Percentiles rank a stretch among this genome's conserved stretches.
Conservation (phyloP, 495 filamentous ascomycete genomes). For the Podospora anserina region DNA sequence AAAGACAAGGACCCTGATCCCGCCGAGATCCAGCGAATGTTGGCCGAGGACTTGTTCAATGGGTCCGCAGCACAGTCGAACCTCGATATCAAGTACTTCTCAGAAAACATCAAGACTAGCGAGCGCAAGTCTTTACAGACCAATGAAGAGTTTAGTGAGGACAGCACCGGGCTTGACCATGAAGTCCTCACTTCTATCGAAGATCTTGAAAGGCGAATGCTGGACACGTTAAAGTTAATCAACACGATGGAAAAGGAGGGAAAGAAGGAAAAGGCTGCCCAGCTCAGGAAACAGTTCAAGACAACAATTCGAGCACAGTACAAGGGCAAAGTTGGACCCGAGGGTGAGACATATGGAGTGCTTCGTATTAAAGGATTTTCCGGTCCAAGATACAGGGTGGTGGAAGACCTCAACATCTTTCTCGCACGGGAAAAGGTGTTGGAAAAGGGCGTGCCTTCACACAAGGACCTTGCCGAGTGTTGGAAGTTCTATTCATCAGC, state of each 20-base stretch:
- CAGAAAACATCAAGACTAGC: conserved; percentile 43
- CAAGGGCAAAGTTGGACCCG: conserved; percentile 34
- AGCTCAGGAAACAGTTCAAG: conserved; percentile 31
- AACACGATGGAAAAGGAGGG: conserved; percentile 37
- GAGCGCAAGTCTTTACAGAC: conserved; percentile 31
- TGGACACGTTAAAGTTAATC: conserved; percentile 37
- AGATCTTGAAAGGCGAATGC: conserved; percentile 55
- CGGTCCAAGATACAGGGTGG: conserved; percentile 23
- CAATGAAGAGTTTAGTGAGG: conserved; percentile 40
- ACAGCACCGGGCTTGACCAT: conserved; percentile 43
- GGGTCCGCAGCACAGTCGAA: conserved; percentile 2
- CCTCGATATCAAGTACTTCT: conserved; percentile 40
- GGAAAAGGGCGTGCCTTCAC: conserved; percentile 29
- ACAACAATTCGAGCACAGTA: conserved; percentile 38
- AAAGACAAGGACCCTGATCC: conserved; percentile 11
- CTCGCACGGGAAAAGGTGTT: conserved; percentile 31
- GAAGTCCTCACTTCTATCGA: conserved; percentile 41
- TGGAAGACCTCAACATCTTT: conserved; percentile 28
- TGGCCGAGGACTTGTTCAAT: conserved; percentile 15
- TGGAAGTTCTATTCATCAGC: conserved; percentile 47
- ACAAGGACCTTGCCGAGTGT: conserved; percentile 33
- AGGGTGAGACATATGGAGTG: conserved; percentile 23
- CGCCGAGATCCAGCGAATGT: conserved; percentile 11
- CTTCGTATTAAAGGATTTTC: conserved; percentile 29
- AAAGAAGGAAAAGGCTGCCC: conserved; percentile 36